These are phyloP conservation scores for Cladophialophora immunda DNA, from an alignment of 2,329 filamentous ascomycete species.

Conservation along the genomic window DNA sequence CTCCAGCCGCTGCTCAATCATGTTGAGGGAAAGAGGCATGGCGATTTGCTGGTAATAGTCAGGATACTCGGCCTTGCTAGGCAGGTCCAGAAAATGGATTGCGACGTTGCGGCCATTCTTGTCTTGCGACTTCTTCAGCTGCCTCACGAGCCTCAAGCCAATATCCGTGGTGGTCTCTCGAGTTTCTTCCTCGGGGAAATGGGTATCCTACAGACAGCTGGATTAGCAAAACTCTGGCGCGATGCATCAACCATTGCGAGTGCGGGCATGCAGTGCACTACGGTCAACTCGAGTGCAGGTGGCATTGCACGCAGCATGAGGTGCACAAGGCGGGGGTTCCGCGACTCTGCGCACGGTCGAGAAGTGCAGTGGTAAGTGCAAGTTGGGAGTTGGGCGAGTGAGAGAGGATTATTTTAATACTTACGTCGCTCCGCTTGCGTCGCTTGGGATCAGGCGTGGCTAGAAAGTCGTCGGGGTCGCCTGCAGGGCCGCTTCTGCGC, in stretches of 20 bases:
- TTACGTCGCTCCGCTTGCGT: constrained; percentile 42
- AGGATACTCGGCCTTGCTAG: constrained; percentile 61
- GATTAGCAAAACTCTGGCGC: constrained; percentile 24
- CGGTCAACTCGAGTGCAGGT: constrained; percentile 6
- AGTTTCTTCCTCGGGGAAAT: constrained; percentile 60
- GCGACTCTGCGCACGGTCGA: constrained; percentile 18
- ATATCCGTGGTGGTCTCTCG: constrained; percentile 73
- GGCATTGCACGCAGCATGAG: constrained; percentile 18
- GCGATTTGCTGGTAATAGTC: constrained; percentile 81
- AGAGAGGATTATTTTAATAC: constrained; percentile 32
- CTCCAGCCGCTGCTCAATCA: constrained; percentile 77
- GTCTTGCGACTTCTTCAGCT: constrained; percentile 78
- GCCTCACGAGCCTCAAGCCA: constrained; percentile 77
- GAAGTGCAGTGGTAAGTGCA: constrained; percentile 8
- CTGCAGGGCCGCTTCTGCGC: constrained; percentile 62
- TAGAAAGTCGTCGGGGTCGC: constrained; percentile 55
- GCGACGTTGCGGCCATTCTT: constrained; percentile 82
- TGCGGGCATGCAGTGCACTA: constrained; percentile 16
- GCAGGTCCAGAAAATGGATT: constrained; percentile 76
- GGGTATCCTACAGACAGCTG: constrained; percentile 37
- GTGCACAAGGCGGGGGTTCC: constrained; percentile 19
- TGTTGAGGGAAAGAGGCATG: constrained; percentile 80
- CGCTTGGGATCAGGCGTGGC: constrained; percentile 65
- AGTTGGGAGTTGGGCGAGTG: constrained; percentile 24
- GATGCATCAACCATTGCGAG: constrained; percentile 9